These are phyloP conservation scores for Podila minutissima DNA, from an alignment of 192 early-diverging fungal species.

Conservation along the genomic window DNA sequence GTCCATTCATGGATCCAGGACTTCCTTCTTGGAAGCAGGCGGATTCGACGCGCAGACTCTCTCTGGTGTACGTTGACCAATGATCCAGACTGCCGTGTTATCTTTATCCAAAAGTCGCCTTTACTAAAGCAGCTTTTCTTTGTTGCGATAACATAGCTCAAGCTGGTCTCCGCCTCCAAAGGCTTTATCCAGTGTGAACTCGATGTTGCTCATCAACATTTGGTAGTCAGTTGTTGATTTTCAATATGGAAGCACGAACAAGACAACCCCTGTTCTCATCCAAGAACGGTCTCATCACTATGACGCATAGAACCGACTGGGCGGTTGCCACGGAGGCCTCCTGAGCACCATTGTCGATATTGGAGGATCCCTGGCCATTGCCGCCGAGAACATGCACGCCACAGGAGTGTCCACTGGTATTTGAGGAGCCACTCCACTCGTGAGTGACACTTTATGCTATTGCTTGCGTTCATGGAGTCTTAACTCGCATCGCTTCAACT, in stretches of 20 bases:
- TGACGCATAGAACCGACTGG: constrained; percentile 54
- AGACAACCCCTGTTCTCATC: not conserved
- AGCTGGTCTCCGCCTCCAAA: constrained; percentile 47
- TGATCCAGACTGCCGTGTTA: not conserved
- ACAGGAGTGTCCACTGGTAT: constrained; percentile 65
- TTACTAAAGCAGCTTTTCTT: not conserved
- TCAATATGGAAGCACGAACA: no score
- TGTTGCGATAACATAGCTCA: constrained; percentile 29
- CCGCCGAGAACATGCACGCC: constrained; percentile 56
- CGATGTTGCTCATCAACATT: constrained; percentile 55
- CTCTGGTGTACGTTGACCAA: constrained; percentile 20
- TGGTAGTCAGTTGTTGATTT: constrained; percentile 45
- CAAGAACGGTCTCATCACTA: not conserved
- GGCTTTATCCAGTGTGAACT: constrained; percentile 55
- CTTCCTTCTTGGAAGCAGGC: constrained; percentile 28
- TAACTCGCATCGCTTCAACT: not conserved
- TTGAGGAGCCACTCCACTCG: not conserved
- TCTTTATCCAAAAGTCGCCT: not conserved
- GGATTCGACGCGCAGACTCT: constrained; percentile 39
- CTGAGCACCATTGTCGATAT: constrained; percentile 62
- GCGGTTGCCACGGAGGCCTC: constrained; percentile 61
- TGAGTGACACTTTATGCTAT: not conserved
- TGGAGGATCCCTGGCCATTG: constrained; percentile 65
- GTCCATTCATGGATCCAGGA: not conserved
- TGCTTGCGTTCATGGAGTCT: not conserved